Conservation (phyloP, 208 protist genomes). For the Leptomonas pyrrhocoris region DNA sequence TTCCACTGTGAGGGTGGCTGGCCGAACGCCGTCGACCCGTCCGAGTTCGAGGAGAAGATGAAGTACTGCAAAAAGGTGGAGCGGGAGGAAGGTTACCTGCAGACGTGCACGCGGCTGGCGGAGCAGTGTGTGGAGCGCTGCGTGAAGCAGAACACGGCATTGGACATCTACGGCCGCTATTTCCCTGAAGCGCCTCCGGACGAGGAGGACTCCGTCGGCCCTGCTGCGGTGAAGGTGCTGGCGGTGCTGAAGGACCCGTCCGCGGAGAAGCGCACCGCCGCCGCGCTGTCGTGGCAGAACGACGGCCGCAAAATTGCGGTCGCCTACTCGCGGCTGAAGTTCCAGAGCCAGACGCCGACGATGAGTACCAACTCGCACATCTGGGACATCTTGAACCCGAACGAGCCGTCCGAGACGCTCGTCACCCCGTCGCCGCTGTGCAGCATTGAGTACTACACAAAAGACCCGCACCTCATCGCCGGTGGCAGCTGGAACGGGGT, state of each 20-base stretch:
- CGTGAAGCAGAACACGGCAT: slow-evolving; percentile 97
- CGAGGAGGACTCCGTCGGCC: slow-evolving; percentile 84
- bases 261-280: slow-evolving; percentile 89
- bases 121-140: slow-evolving; percentile 89
- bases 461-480: slow-evolving; percentile 95
- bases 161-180: slow-evolving; percentile 98
- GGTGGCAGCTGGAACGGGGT: slow-evolving; percentile 97
- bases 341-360: slow-evolving; percentile 91
- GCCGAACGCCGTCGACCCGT: slow-evolving; percentile 96
- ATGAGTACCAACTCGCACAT: slow-evolving; percentile 96
- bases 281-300: slow-evolving; percentile 95
- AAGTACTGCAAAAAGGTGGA: slow-evolving; percentile 97
- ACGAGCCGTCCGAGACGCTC: slow-evolving; percentile 93
- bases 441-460: slow-evolving; percentile 96
- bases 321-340: slow-evolving; percentile 94
- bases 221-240: slow-evolving; percentile 91
- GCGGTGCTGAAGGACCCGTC: slow-evolving; percentile 95
- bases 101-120: slow-evolving; percentile 87
- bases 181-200: slow-evolving; percentile 85
- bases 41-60: slow-evolving; percentile 95
- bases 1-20: slow-evolving; percentile 96
- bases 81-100: slow-evolving; percentile 94
- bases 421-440: slow-evolving; percentile 93
- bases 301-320: slow-evolving; percentile 94
- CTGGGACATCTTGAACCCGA: slow-evolving; percentile 97